Base-by-base conservation (phyloP, 306 rosid genomes). In the Carpinus fangiana region DNA sequence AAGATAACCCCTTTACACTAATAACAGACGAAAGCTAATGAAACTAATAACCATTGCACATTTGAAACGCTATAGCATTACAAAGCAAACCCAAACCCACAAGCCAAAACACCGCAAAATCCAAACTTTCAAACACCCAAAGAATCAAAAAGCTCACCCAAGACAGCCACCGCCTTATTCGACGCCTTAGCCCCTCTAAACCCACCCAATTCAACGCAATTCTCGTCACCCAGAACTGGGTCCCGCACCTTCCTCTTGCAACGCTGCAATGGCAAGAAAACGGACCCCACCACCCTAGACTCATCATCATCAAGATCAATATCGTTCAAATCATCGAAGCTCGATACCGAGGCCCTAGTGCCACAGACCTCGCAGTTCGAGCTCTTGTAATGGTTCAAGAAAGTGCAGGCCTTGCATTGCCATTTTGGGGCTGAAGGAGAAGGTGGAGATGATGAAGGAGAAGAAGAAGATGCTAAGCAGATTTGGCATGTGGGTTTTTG, bases 371-470 rank as follows among this genome's bases (percentile, higher is more conserved):
- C 86, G 82, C 98, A 92, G 50, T 78, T 77, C 12, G 93, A 43
- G 76, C 69, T 85, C 23, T 81, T 87, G 73, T 87, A 92, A 0
- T 90, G 85, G 90, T 94, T 94, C 68, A 92, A 76, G 75, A 94
- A 89, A 54, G 97, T 94, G 91, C 98, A 94, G 20, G 92, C 94
- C 78, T 86, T 94, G 91, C 97, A 93, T 5, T 97, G 76, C 98
- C 98, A 93, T 84, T 87, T 90, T 4, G 96, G 76, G 38, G 82
- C 43, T 20, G 84, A 68, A 0, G 90, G 51, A 34, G 93, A 84
- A n/a, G 97, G 82, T 1, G 88, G 57, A 0, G 89, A 7, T 0
- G 89, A 7, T 0, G 82, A 21, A 1, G 89, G 46, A 0, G 91
- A 53, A 2, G 94, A 79, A 62, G 43, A 38, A 4, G 43, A 38